Base-by-base conservation (phyloP, 1,139 yeast genomes). In the Debaryomyces coudertii region DNA sequence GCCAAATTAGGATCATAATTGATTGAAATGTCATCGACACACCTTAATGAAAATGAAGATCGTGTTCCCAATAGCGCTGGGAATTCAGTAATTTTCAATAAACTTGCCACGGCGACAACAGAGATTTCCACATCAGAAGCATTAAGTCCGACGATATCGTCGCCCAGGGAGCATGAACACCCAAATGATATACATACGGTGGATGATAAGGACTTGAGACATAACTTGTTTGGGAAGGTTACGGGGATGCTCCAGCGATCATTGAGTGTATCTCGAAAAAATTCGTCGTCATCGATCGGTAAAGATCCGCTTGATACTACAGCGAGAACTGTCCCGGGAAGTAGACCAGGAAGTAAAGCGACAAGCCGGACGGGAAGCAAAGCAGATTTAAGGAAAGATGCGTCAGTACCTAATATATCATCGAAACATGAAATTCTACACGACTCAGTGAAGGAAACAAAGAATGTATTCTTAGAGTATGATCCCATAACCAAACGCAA, bases 401-500 rank as follows among this genome's bases (percentile, higher is more conserved):
- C 24, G 6, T 11, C 24, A 18, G 18, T 7, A 14, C 18, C 36
- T 9, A n/a, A 18, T 33, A 20, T 20, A 8, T 20, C 14, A 5
- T 7, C 9, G 33, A 16, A 20, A 4, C 22, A 5, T 20, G 22
- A 3, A 29, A 29, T 12, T 7, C 14, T 8, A 29, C 28, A 14
- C 7, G 30, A 34, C 11, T 54, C 66, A 3, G 97, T 93, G 7
- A 90, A 87, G 58, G 98, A 93, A 64, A 92, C 98, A 0, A 85
- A 81, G 50, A 80, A 80, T 50, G 90, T 95, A 5, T 82, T 79
- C 40, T 77, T 93, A 42, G 96, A 90, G 54, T 90, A 88, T 63
- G 97, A 93, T 63, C 98, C 98, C 0, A 79, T 87, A 3, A 85
- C 89, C 2, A 85, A 87, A 50, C 80, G 96, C 43, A 88, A 92